Evolutionary conservation across 2,329 filamentous ascomycete species (phyloP).

Genomic region (Calonectria henricotiae): DNA sequence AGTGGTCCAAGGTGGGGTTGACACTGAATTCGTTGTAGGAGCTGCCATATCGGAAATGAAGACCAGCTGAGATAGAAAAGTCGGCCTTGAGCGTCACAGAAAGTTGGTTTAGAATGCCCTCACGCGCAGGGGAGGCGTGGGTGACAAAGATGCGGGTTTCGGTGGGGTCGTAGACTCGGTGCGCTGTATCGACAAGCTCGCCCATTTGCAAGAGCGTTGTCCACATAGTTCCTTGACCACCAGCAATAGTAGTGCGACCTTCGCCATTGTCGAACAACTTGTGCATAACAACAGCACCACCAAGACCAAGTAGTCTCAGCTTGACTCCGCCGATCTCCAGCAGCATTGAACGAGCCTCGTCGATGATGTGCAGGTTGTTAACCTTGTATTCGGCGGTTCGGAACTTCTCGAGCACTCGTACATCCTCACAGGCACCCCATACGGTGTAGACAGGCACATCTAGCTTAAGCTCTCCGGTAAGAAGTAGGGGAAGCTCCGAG

Average conservation of each 20-base stretch:
- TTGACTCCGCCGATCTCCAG: slow-evolving; percentile 97
- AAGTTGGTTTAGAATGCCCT: slow-evolving; percentile 97
- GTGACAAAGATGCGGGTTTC: slow-evolving; percentile 98
- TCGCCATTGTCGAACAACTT: slow-evolving; percentile 99
- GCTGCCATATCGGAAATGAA: slow-evolving; percentile 98
- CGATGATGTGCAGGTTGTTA: slow-evolving; percentile 96
- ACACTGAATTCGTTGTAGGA: slow-evolving; percentile 99
- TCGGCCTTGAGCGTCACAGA: slow-evolving; percentile 98
- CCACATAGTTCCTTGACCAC: slow-evolving; percentile 99
- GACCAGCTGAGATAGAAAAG: slow-evolving; percentile 96
- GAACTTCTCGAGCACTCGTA: slow-evolving; percentile 97
- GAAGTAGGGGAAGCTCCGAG: slow-evolving; percentile 91
- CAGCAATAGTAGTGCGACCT: slow-evolving; percentile 96
- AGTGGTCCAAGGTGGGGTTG: slow-evolving; percentile 97
- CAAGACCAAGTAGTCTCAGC: slow-evolving; percentile 91
- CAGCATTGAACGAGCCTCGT: slow-evolving; percentile 96
- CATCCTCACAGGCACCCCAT: slow-evolving; percentile 99
- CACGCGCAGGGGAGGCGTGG: slow-evolving; percentile 95
- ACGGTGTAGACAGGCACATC: slow-evolving; percentile 99
- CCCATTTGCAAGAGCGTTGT: slow-evolving; percentile 98
- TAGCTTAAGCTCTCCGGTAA: slow-evolving; percentile 90
- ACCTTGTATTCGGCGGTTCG: slow-evolving; percentile 98
- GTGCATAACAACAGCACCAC: slow-evolving; percentile 99
- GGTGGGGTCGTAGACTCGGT: slow-evolving; percentile 97
- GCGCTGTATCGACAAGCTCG: slow-evolving; percentile 96